Base-by-base conservation (phyloP, 1,284 basidiomycete genomes). In the Ceratobasidium sp. region DNA sequence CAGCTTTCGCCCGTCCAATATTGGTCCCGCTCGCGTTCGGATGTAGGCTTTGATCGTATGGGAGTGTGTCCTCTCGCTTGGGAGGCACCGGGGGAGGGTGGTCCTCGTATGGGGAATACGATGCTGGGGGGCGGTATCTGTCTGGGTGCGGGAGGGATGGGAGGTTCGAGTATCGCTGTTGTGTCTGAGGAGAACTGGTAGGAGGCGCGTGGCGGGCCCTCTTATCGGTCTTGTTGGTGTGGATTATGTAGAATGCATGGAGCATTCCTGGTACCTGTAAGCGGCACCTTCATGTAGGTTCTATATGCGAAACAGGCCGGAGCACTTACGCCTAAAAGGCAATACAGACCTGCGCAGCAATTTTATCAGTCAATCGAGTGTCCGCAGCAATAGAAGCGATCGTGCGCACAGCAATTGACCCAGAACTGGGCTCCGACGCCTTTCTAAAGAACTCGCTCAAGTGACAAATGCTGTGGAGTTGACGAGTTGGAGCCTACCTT, bases 361-460 rank as follows among this genome's bases (percentile, higher is more conserved):
- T 23, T 43, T 28, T 28, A 21, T 43, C 34, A 45, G 65, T 59
- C 26, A 69, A 45, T 26, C 16, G n/a, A 21, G 4, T 6, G 30
- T 69, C 52, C 52, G 52, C 65, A 69, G 65, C 52, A 43, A 39
- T 39, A n/a, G 23, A 43, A 45, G 32, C 8, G 26, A 23, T 30
- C 12, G 10, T 21, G 57, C 65, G 65, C 65, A 69, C 65, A 69
- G 65, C 65, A 69, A 69, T 69, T 69, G 39, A 69, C 65, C 65
- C 65, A 69, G 21, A 69, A 69, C 30, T 69, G 65, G 9, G 43
- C 65, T 57, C 65, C 65, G 46, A 57, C 65, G 65, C 65, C 65
- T 46, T 69, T 69, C 65, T 69, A 28, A 28, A 69, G 50, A 26
- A 16, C 58, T 21, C 43, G 23, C 26, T 34, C 18, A 1, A n/a